phyloP scores from a whole-genome alignment of 1,139 yeast species.

The Pichia sp. region DNA sequence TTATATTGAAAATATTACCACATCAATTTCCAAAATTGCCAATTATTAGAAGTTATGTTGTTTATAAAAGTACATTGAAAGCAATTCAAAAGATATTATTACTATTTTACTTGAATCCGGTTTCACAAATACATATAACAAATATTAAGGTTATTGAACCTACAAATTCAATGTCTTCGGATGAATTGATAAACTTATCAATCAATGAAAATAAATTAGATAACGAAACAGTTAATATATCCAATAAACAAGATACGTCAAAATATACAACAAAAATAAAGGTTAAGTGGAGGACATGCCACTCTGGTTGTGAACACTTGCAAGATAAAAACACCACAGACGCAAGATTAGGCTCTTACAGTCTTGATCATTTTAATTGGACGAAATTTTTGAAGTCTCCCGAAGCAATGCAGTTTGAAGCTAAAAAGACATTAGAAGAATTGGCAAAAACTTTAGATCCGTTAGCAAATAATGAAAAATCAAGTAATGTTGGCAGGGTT shows the following conservation, averaged over 20 bases:
- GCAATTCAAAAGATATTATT: slow-evolving; percentile 50
- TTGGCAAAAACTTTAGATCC: slow-evolving; percentile 12
- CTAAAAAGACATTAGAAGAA: slow-evolving; percentile 13
- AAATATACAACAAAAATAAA: slow-evolving; percentile 46
- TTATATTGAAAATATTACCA: slow-evolving; percentile 60
- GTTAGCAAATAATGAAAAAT: not conserved
- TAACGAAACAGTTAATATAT: slow-evolving; percentile 7
- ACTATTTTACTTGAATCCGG: slow-evolving; percentile 47
- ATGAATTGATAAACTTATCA: slow-evolving; percentile 23
- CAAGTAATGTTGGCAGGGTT: slow-evolving; percentile 38
- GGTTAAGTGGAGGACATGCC: slow-evolving; percentile 59
- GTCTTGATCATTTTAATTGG: slow-evolving; percentile 29
- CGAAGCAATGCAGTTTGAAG: slow-evolving; percentile 14
- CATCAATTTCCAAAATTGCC: slow-evolving; percentile 56
- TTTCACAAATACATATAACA: slow-evolving; percentile 44
- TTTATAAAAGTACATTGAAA: slow-evolving; percentile 35
- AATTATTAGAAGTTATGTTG: slow-evolving; percentile 43
- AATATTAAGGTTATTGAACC: slow-evolving; percentile 33
- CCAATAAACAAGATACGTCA: slow-evolving; percentile 29
- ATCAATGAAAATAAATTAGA: slow-evolving; percentile 24
- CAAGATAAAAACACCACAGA: slow-evolving; percentile 21
- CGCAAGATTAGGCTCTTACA: slow-evolving; percentile 30
- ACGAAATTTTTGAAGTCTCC: slow-evolving; percentile 17
- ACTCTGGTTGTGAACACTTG: slow-evolving; percentile 44
- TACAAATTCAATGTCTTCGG: slow-evolving; percentile 17